Percentiles rank a stretch among this genome's conserved stretches.
phyloP scores from a whole-genome alignment of 176 grass and related monocot species.

The Lolium perenne region DNA sequence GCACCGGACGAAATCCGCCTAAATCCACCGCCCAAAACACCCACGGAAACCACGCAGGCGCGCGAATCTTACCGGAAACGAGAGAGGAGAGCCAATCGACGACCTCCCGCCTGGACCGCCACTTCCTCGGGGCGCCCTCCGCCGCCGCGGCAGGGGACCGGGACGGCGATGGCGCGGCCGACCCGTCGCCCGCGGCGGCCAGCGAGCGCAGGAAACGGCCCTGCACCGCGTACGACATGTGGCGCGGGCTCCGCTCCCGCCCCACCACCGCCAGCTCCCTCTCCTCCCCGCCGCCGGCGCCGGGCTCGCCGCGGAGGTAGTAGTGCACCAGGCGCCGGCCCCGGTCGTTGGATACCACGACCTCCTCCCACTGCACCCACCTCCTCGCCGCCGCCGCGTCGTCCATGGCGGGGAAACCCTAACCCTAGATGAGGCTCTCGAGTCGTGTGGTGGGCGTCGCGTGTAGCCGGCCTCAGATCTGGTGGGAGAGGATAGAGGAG shows the following conservation, averaged over 20 bases:
- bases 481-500: slow-evolving; percentile 14
- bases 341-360: slow-evolving; percentile 85
- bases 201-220: slow-evolving; percentile 60
- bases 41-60: background rate
- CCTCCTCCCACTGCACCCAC: slow-evolving; percentile 94
- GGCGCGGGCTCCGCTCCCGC: slow-evolving; percentile 84
- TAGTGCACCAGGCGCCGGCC: slow-evolving; percentile 93
- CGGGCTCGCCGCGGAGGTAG: slow-evolving; percentile 58
- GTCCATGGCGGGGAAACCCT: slow-evolving; percentile 62
- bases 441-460: slow-evolving; percentile 35
- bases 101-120: slow-evolving; percentile 90
- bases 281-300: slow-evolving; percentile 43
- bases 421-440: slow-evolving; percentile 50
- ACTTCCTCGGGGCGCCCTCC: slow-evolving; percentile 51
- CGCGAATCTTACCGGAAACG: slow-evolving; percentile 67
- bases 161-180: slow-evolving; percentile 37
- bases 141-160: slow-evolving; percentile 38
- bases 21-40: slow-evolving; percentile 23
- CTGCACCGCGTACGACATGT: slow-evolving; percentile 86
- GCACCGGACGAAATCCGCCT: background rate
- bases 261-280: slow-evolving; percentile 85
- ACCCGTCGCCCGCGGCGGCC: slow-evolving; percentile 28
- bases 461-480: slow-evolving; percentile 38
- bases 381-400: slow-evolving; percentile 34
- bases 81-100: slow-evolving; percentile 89